A percentile compares a stretch with the other conserved stretches of the same genome.
These are phyloP conservation scores for Leucocoprinus gongylophorus DNA, from an alignment of 1,284 basidiomycete genomes.

Conservation along the genomic window DNA sequence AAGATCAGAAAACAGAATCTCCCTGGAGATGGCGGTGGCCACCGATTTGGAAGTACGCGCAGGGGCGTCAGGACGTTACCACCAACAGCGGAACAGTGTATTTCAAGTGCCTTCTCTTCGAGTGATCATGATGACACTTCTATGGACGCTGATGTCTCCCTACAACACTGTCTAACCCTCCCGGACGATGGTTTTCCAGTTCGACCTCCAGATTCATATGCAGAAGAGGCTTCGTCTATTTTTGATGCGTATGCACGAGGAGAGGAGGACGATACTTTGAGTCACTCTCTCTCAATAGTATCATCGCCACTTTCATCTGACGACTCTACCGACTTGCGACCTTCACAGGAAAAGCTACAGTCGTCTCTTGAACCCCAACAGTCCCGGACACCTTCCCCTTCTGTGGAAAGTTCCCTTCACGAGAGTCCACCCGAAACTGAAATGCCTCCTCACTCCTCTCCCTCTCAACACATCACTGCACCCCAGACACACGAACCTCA, in stretches of 20 bases:
- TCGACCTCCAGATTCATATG: conserved; percentile 60
- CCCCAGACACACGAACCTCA: conserved; percentile 4
- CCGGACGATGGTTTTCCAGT: conserved; percentile 38
- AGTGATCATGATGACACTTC: conserved; percentile 59
- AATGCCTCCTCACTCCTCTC: conserved; percentile 20
- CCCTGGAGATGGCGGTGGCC: conserved; percentile 70
- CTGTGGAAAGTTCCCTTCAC: conserved; percentile 18
- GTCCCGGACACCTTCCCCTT: conserved; percentile 42
- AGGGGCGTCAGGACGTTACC: conserved; percentile 35
- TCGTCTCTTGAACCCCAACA: conserved; percentile 21
- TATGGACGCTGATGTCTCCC: conserved; percentile 15
- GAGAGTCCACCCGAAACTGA: conserved; percentile 18
- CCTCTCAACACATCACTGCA: conserved; percentile 19
- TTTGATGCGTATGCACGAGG: conserved; percentile 74
- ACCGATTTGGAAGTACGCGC: conserved; percentile 65
- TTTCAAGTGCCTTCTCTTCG: conserved; percentile 59
- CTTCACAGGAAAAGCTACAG: conserved; percentile 30
- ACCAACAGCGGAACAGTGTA: conserved; percentile 37
- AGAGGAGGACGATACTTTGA: conserved; percentile 41
- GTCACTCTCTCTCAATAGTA: conserved; percentile 24
- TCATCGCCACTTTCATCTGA: conserved; percentile 26
- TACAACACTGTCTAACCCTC: conserved; percentile 31
- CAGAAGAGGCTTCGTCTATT: conserved; percentile 65
- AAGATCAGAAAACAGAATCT: conserved; percentile 89
- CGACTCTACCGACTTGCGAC: conserved; percentile 22